Conservation (phyloP, 129 eudicot genomes). For the Tagetes erecta region DNA sequence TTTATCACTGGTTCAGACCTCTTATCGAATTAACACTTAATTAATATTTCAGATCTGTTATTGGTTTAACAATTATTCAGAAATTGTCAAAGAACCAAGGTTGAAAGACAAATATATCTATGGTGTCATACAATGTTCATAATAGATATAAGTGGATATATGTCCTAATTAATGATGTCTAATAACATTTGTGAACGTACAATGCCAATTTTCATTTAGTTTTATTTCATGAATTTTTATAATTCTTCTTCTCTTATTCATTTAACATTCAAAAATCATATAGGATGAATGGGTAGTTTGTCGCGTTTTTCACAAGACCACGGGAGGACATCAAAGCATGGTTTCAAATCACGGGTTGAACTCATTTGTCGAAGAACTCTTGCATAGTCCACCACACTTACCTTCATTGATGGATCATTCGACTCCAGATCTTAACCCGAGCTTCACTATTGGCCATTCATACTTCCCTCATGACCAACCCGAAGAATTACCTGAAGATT, state of each 20-base stretch:
- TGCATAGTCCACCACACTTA: constrained; percentile 35
- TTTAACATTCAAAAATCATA: neutral
- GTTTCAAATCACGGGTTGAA: constrained; percentile 31
- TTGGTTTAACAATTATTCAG: too few species aligned
- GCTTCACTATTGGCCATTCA: neutral
- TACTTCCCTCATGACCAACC: constrained; percentile 21
- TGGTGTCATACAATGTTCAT: neutral
- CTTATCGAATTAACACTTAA: too few species aligned
- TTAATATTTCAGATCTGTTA: too few species aligned
- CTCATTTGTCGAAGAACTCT: constrained; percentile 51
- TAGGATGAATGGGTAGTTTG: constrained; percentile 56
- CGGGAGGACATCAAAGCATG: constrained; percentile 22
- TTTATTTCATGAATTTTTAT: neutral
- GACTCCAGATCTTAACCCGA: neutral
- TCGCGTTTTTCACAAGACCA: constrained; percentile 40
- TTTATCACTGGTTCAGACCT: too few species aligned
- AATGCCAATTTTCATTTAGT: neutral
- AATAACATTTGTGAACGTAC: neutral
- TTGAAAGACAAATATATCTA: neutral
- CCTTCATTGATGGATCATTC: constrained; percentile 48
- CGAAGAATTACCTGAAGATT: constrained; percentile 28
- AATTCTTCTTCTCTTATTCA: neutral
- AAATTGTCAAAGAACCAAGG: too few species aligned
- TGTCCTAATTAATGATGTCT: neutral
- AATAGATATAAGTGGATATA: neutral